A percentile compares a stretch with the other conserved stretches of the same genome.
phyloP scores from a whole-genome alignment of 257 asterid genomes.

The Solanum sitiens region DNA sequence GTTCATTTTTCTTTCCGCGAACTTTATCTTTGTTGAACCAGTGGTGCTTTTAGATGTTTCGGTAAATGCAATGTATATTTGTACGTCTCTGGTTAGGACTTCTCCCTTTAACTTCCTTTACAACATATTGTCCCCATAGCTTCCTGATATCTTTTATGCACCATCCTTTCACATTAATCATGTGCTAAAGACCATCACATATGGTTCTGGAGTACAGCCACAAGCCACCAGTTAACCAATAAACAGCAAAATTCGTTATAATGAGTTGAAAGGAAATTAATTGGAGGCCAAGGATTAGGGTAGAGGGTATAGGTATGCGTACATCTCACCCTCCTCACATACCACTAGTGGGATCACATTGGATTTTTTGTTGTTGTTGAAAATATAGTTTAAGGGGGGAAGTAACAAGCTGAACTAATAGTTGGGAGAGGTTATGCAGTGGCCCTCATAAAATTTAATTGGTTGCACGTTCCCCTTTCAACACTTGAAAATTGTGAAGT shows the following conservation, averaged over 20 bases:
- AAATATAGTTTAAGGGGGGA: neutral
- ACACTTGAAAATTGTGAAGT: neutral
- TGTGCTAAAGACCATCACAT: neutral
- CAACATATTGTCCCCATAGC: neutral
- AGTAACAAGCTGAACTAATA: neutral
- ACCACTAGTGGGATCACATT: neutral
- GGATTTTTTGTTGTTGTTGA: neutral
- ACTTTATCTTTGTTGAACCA: neutral
- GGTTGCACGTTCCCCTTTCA: neutral
- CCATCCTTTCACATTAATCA: neutral
- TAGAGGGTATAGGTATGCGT: neutral
- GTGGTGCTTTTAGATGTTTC: neutral
- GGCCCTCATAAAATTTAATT: neutral
- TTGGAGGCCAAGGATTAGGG: neutral
- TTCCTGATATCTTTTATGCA: neutral
- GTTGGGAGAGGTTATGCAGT: neutral
- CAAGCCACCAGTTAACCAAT: neutral
- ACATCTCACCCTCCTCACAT: neutral
- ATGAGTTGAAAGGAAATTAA: neutral
- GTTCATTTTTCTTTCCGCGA: neutral
- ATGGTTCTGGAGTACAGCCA: neutral
- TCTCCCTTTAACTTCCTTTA: neutral
- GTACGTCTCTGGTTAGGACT: neutral
- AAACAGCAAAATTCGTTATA: neutral
- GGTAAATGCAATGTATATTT: no score